Evolutionary conservation across 1,284 basidiomycete genomes (phyloP), one percentile per base, ranked within the genome.

Genomic region (Tilletia walkeri): DNA sequence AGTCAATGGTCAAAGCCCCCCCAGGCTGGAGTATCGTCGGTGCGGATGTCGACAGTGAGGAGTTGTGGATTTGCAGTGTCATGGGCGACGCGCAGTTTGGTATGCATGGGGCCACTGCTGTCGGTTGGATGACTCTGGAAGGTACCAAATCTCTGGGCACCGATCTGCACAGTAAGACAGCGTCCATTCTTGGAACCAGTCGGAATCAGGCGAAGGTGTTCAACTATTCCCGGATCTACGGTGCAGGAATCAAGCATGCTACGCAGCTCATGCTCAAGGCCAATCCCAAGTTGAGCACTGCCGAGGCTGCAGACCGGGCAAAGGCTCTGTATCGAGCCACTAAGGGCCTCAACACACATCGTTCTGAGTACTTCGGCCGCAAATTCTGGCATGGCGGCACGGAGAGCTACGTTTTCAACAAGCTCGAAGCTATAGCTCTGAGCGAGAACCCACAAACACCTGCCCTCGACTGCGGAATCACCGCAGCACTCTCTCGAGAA

Each of bases 11-110:
- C 30, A 90, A 91, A 48, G 94, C 95, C 0, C 95, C 96, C 0
- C 88, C 90, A 0, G 95, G 95, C 0, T 98, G 95, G 84, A 89
- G 91, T 2, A 92, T 99, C 71, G 95, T 99, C 30, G 96, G 96
- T 10, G 96, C 96, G 0, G 96, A 99, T 84, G 96, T 99, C 24
- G 95, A 99, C 84, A 96, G 93, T 41, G 95, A 99, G 85, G 96
- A 99, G 84, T 87, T 99, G 34, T 99, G 96, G 96, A 99, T 99
- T 77, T 96, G 95, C 63, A 95, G 93, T 80, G 93, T 94, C 72
- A 96, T 98, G 93, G 95, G 95, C 3, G 96, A 99, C 82, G 93
- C 95, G 0, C 95, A 99, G 85, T 97, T 99, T 82, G 96, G 95
- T 7, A 85, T 97, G 70, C 95, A 99, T 78, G 95, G 96, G 18